Evolutionary conservation across 139 green algal genomes (phyloP), one percentile per base, ranked within the genome.

Genomic region (Chlorella sp.): DNA sequence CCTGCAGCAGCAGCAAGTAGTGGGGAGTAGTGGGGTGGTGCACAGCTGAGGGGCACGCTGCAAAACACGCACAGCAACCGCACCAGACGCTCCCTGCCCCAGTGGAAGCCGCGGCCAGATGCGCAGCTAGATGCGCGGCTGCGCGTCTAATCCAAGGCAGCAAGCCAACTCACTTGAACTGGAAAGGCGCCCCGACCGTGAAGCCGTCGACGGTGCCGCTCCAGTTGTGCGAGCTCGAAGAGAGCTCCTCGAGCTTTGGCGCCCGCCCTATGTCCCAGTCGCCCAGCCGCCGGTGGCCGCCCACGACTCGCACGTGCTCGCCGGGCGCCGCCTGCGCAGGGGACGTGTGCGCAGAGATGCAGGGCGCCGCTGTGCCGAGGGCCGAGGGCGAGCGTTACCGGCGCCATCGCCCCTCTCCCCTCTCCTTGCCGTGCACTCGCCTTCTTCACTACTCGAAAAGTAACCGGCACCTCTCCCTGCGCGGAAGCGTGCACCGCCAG

Each of bases 381-480:
- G 21, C n/a, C 21, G 21, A 60, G 51, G 21, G 6, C 51, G 15
- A 19, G 21, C 11, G 51, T 60, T 6, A 60, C 17, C 51, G 17
- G 6, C 51, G 6, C 12, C 12, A 60, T 4, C 53, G 15, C 8
- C 23, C 53, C 21, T 61, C 15, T n/a, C 53, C 14, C 2, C 53
- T 61, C 8, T 31, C 56, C 27, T 9, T 7, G 56, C n/a, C 59
- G n/a, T 19, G 56, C n/a, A 40, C 33, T 40, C 41, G 53, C 63
- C 63, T 70, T 35, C 41, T 70, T 70, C 40, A 55, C 23, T n/a
- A 70, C 63, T 40, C 42, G 63, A 41, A 70, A 70, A n/a, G 63
- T 70, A 27, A 70, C 41, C n/a, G 63, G 38, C 21, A 67, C 61
- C 38, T 38, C 60, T 17, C 60, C 36, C 15, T n/a, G n/a, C n/a